A percentile compares a stretch with the other conserved stretches of the same genome.
These are phyloP conservation scores for Rhodotorula kratochvilovae DNA, from an alignment of 768 basidiomycete species.

Conservation along the genomic window DNA sequence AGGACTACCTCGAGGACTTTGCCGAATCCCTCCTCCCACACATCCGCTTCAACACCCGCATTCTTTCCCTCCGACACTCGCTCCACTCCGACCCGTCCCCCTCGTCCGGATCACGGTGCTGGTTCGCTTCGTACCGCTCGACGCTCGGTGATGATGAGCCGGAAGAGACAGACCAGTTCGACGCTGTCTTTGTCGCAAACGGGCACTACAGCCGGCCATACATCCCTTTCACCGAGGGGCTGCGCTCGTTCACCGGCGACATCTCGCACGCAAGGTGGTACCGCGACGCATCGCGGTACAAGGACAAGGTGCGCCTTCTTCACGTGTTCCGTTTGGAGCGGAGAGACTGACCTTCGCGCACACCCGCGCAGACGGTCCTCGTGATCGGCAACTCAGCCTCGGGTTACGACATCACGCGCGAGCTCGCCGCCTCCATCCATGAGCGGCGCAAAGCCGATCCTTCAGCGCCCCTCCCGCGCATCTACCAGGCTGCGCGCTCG, in stretches of 20 bases:
- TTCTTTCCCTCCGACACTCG: conserved; percentile 25
- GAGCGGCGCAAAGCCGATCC: not conserved
- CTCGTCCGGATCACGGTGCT: not conserved
- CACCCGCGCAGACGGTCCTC: conserved; percentile 45
- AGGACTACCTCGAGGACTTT: conserved; percentile 33
- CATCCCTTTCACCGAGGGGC: conserved; percentile 45
- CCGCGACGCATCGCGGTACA: conserved; percentile 42
- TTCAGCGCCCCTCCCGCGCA: not conserved
- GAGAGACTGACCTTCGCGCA: too few species aligned
- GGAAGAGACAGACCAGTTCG: conserved; percentile 39
- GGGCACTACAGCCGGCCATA: conserved; percentile 47
- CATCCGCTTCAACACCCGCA: conserved; percentile 33
- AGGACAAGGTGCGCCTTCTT: conserved; percentile 37
- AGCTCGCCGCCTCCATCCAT: conserved; percentile 36
- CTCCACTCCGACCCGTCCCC: not conserved
- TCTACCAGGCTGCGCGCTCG: conserved; percentile 39
- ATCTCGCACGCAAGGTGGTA: conserved; percentile 48
- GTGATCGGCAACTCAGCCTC: conserved; percentile 50
- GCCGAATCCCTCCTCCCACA: not conserved
- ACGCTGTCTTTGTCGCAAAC: conserved; percentile 47
- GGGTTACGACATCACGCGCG: conserved; percentile 48
- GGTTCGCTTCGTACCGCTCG: conserved; percentile 19
- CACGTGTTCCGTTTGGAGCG: too few species aligned
- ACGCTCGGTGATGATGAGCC: not conserved
- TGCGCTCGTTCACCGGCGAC: conserved; percentile 45